Evolutionary conservation across 805 yeast genomes (phyloP).

Genomic region (Metschnikowia gelsemii): DNA sequence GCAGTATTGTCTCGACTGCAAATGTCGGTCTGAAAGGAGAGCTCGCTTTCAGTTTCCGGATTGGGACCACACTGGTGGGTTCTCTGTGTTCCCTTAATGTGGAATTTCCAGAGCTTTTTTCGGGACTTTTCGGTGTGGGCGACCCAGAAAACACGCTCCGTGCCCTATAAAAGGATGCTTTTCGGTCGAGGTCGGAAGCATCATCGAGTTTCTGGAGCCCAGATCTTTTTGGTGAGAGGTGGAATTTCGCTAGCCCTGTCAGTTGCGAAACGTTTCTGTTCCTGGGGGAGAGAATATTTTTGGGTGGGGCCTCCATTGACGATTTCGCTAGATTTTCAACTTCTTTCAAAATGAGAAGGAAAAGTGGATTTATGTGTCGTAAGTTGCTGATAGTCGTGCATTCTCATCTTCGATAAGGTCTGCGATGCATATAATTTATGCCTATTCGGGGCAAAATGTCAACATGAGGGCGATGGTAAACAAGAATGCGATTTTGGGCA

Average conservation of each 20-base stretch:
- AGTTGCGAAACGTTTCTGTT: constrained; percentile 46
- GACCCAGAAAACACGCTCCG: constrained; percentile 9
- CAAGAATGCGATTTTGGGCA: too few relatives aligned
- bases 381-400: too few relatives aligned
- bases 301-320: constrained; percentile 1
- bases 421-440: too few relatives aligned
- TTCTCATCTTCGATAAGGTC: too few relatives aligned
- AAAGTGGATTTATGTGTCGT: too few relatives aligned
- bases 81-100: too few relatives aligned
- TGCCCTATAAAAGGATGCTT: constrained; percentile 7
- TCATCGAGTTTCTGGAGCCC: neutral
- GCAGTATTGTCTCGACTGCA: constrained; percentile 7
- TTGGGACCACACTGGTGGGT: too few relatives aligned
- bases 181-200: constrained; percentile 9
- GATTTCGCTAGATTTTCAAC: neutral
- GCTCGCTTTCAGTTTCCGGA: constrained; percentile 1
- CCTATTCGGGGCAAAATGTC: too few relatives aligned
- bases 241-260: constrained; percentile 37
- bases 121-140: neutral
- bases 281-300: constrained; percentile 8
- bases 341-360: neutral
- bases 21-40: constrained; percentile 8
- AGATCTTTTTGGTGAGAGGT: constrained; percentile 10
- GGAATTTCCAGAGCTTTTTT: neutral
- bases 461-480: too few relatives aligned